Percentiles rank a stretch among this genome's conserved stretches.
These are phyloP conservation scores for Xylaria cubensis DNA, from an alignment of 495 filamentous ascomycete genomes.

Conservation along the genomic window DNA sequence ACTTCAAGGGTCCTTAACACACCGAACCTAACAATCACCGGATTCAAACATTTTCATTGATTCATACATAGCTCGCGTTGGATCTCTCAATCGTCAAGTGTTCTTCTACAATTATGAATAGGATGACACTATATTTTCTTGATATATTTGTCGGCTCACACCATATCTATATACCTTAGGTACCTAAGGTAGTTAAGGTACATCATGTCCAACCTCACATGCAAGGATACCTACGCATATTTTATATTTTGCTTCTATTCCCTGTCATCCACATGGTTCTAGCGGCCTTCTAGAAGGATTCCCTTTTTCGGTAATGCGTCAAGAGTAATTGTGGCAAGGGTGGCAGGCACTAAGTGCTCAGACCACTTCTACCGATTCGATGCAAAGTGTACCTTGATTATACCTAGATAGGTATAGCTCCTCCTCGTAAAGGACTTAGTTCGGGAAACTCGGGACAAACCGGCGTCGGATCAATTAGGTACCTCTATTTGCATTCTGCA, in stretches of 20 bases:
- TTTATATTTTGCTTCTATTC: slow-evolving; percentile 13
- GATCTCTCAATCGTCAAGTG: background rate
- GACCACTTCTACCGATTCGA: background rate
- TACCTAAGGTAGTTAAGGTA: too few species aligned
- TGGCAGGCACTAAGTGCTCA: background rate
- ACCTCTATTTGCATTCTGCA: background rate
- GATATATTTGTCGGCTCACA: background rate
- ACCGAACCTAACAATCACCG: background rate
- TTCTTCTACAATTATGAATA: background rate
- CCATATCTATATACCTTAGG: background rate
- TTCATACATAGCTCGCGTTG: background rate
- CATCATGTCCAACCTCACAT: background rate
- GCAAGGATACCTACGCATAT: slow-evolving; percentile 3
- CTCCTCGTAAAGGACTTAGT: background rate
- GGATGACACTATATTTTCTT: background rate
- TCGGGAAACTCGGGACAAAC: slow-evolving; percentile 15
- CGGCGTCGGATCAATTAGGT: background rate
- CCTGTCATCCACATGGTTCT: slow-evolving; percentile 26
- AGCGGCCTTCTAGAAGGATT: slow-evolving; percentile 27
- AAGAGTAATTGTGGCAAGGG: background rate
- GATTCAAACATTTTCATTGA: background rate
- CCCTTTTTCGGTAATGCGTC: background rate
- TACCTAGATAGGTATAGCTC: background rate
- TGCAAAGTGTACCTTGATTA: background rate
- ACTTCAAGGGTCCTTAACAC: background rate